Percentiles rank a stretch among this genome's conserved stretches.
phyloP scores from a whole-genome alignment of 2,329 filamentous ascomycete genomes.

The Mollisiaceae sp. region DNA sequence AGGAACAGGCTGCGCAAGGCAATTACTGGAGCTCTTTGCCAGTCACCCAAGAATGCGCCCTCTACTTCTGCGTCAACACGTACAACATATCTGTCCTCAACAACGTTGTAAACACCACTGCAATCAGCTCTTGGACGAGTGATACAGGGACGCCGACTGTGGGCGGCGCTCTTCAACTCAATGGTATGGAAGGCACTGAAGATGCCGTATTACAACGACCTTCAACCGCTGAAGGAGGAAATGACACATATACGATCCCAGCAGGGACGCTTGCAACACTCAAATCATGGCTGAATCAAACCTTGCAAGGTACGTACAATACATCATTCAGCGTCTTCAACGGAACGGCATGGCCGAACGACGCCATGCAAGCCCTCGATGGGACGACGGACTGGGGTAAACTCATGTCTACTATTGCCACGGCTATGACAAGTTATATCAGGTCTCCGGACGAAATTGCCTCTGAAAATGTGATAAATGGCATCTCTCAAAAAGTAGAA shows the following conservation, averaged over 20 bases:
- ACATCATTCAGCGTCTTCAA: slow-evolving; percentile 19
- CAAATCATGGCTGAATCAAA: slow-evolving; percentile 17
- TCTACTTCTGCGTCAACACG: slow-evolving; percentile 22
- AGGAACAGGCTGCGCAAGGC: neutral
- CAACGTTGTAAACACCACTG: slow-evolving; percentile 5
- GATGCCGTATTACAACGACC: slow-evolving; percentile 11
- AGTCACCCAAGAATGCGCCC: slow-evolving; percentile 12
- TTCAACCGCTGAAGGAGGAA: neutral
- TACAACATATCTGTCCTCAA: slow-evolving; percentile 18
- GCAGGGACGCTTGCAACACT: slow-evolving; percentile 17
- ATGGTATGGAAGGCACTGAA: slow-evolving; percentile 16
- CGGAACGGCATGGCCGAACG: slow-evolving; percentile 12
- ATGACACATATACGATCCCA: slow-evolving; percentile 14
- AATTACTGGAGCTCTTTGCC: slow-evolving; percentile 15
- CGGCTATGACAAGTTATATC: slow-evolving; percentile 16
- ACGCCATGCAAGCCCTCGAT: slow-evolving; percentile 16
- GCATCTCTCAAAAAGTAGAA: neutral
- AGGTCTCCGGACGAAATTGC: neutral
- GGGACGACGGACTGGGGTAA: slow-evolving; percentile 5
- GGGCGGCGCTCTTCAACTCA: slow-evolving; percentile 9
- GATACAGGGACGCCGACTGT: slow-evolving; percentile 20
- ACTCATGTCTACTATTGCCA: slow-evolving; percentile 10
- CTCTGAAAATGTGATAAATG: slow-evolving; percentile 4
- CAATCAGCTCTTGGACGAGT: slow-evolving; percentile 11
- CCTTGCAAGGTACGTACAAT: slow-evolving; percentile 17